phyloP scores from a whole-genome alignment of 805 yeast genomes.

The Metschnikowia reukaufii region DNA sequence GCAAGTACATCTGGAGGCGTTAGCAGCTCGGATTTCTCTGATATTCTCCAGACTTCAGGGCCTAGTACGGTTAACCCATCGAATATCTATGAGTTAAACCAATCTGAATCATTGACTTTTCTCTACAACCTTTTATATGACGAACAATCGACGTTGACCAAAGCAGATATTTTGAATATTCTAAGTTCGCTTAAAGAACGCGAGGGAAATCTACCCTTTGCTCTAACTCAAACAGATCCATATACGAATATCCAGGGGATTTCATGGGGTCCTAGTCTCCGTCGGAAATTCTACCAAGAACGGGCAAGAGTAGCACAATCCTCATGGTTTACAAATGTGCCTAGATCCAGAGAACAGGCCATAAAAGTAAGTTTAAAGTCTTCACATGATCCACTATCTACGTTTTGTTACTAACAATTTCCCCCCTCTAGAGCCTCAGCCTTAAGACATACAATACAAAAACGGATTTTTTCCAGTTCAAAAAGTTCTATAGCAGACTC shows the following conservation, averaged over 20 bases:
- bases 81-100: conserved; percentile 40
- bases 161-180: conserved; percentile 36
- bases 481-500: conserved; percentile 42
- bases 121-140: conserved; percentile 41
- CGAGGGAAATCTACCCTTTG: conserved; percentile 36
- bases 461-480: conserved; percentile 40
- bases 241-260: conserved; percentile 37
- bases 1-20: conserved; percentile 8
- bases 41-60: conserved; percentile 3
- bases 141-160: conserved; percentile 31
- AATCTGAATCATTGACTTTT: conserved; percentile 42
- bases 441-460: conserved; percentile 20
- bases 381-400: not conserved
- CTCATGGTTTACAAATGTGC: conserved; percentile 41
- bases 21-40: conserved; percentile 7
- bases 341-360: conserved; percentile 35
- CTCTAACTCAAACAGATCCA: conserved; percentile 11
- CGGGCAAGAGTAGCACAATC: conserved; percentile 34
- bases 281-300: conserved; percentile 33
- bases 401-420: conserved; percentile 22
- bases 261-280: conserved; percentile 34
- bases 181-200: conserved; percentile 37
- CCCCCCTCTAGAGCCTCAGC: conserved; percentile 21
- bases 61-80: conserved; percentile 12
- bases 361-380: conserved; percentile 29